Base-by-base conservation (phyloP, 2,329 filamentous ascomycete species). In the Pyricularia sp. region DNA sequence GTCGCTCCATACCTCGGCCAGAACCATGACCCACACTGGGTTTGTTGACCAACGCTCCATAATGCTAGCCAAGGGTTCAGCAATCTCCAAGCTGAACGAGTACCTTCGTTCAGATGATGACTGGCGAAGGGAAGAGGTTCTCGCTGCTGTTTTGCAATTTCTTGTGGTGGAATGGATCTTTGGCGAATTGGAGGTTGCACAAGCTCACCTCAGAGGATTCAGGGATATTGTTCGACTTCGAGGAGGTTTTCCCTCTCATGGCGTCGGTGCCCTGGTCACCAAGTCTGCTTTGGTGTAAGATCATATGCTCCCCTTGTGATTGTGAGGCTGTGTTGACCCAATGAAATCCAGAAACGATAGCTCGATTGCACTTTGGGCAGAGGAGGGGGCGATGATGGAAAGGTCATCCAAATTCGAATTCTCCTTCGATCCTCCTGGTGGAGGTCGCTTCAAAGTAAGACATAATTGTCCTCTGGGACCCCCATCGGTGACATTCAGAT, bases 221-320 rank as follows among this genome's bases (percentile, higher is more conserved):
- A 78, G 78, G 70, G 79, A 80, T 65, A 84, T 86, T 81, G 79
- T 86, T 5, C 74, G 73, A 31, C 73, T 82, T 66, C 78, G 82
- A 50, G 84, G 83, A 9, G 82, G 84, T 0, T 77, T 85, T 66
- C 75, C 79, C n/a, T 75, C 77, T 3, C 75, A 85, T 1, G 83
- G 81, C 0, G 76, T 85, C 69, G 78, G 82, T 66, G 81, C 81
- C 1, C 78, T 82, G 42, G 73, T 85, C 4, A 80, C 80, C 68
- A 85, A 84, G 71, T 79, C 82, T 59, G 79, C 84, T 2, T 77
- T 86, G 65, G 76, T 81, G 83, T 85, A 73, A 75, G 82, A 71
- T 81, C 9, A 10, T 33, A 4, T n/a, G 42, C 26, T 63, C 59
- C 25, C 59, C 11, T 9, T 7, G 3, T 23, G 59, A 30, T 3